Conservation (phyloP, 805 yeast species). For the Alloascoidea hylecoeti region DNA sequence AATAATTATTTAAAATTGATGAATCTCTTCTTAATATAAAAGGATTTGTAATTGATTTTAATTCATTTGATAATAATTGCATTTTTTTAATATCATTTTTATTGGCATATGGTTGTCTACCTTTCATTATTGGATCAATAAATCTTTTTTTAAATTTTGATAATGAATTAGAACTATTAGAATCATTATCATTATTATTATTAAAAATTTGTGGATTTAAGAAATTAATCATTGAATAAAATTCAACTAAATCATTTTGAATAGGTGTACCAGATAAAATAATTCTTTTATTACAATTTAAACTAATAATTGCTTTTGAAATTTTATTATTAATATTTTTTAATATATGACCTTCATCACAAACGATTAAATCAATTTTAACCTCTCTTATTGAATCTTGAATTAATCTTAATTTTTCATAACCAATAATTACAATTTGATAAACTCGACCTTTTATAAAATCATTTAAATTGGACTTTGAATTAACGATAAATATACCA, state of each 20-base stretch:
- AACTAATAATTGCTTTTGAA: conserved; percentile 40
- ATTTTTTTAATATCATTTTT: conserved; percentile 38
- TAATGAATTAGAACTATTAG: background rate
- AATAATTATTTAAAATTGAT: conserved; percentile 33
- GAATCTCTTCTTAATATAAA: conserved; percentile 68
- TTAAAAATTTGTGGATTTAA: conserved; percentile 79
- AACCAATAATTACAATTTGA: conserved; percentile 77
- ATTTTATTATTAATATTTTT: conserved; percentile 66
- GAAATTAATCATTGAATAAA: conserved; percentile 67
- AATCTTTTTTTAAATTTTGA: conserved; percentile 37
- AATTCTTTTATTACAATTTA: conserved; percentile 43
- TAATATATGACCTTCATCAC: conserved; percentile 93
- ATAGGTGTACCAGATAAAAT: conserved; percentile 85
- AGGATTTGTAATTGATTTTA: conserved; percentile 45
- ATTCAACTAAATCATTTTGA: conserved; percentile 82
- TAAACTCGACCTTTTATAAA: conserved; percentile 60
- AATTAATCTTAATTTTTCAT: conserved; percentile 61
- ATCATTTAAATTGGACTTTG: conserved; percentile 41
- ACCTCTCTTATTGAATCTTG: conserved; percentile 18
- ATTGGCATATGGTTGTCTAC: conserved; percentile 53
- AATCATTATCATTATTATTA: conserved; percentile 26
- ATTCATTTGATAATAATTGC: conserved; percentile 41
- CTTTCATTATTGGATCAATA: conserved; percentile 54
- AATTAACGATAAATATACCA: conserved; percentile 46
- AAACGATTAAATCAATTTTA: conserved; percentile 55